Evolutionary conservation across 208 protist genomes (phyloP), one percentile per base, ranked within the genome.

Genomic region (Trypanosoma scelopori): DNA sequence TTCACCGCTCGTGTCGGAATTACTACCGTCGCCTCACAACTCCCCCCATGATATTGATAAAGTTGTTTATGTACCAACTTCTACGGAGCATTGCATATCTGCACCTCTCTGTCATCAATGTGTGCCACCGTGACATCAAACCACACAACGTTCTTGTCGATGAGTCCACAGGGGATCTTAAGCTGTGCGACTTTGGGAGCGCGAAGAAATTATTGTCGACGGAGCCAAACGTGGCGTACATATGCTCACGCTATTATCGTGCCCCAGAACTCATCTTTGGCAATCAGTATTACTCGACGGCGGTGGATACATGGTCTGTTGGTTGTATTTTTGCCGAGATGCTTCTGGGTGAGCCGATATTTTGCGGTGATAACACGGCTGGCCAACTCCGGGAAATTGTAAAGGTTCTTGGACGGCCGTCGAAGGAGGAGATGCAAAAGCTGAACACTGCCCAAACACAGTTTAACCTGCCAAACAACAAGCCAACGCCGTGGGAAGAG

Each of bases 281-380:
- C 69, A 93, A 99, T 62, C 87, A 97, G 70, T 89, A 98, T 74
- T 99, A 99, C 84, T 98, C 99, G 60, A 99, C 99, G 48, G 92
- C 96, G 3, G 86, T 99, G 3, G 99, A 99, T 78, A 97, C 99
- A 61, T 99, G 98, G 98, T 97, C 87, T 43, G 80, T 99, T 13
- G 98, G 98, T 20, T 99, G 98, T 75, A 99, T 99, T 89, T 99
- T 99, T 78, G 98, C 98, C 3, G 99, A 99, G 87, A 99, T 99
- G 73, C 99, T 99, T 87, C 81, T 94, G 35, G 98, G 98, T 65
- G 96, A 99, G 68, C 98, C 99, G 48, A 99, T 99, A 75, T 99
- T 99, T 84, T 97, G 98, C 55, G 99, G 99, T 20, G 87, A 98
- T 58, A 98, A 99, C 87, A 99, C 99, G 76, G 88, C 96, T 43